Evolutionary conservation across 768 basidiomycete species (phyloP).

Genomic region (Hygrophorus pudorinus): DNA sequence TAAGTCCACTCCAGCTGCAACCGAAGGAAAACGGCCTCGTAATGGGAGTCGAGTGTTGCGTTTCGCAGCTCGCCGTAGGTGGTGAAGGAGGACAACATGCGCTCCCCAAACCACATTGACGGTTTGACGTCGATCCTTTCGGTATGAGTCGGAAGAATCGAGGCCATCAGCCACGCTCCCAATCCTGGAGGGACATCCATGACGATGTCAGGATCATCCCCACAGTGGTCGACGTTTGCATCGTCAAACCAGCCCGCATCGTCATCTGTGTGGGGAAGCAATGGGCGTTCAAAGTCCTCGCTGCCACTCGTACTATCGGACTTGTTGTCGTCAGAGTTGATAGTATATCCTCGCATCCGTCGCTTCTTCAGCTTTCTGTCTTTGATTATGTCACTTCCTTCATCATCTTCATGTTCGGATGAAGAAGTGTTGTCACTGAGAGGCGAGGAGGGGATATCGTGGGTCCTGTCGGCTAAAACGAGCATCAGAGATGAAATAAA

Average conservation of each 20-base stretch:
- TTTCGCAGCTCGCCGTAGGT: constrained; percentile 45
- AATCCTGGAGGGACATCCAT: constrained; percentile 15
- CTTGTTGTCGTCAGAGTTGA: constrained; percentile 34
- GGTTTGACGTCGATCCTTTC: constrained; percentile 26
- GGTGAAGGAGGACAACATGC: constrained; percentile 39
- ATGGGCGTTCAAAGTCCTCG: constrained; percentile 15
- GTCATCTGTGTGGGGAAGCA: constrained; percentile 7
- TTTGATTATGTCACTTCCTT: not conserved
- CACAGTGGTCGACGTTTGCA: constrained; percentile 7
- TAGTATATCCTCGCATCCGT: constrained; percentile 26
- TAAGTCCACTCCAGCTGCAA: constrained; percentile 57
- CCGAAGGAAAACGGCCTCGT: constrained; percentile 36
- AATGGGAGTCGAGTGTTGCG: constrained; percentile 37
- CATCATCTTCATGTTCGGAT: constrained; percentile 3
- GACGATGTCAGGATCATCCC: constrained; percentile 12
- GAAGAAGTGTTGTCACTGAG: constrained; percentile 5
- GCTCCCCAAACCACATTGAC: constrained; percentile 22
- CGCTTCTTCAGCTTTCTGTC: constrained; percentile 6
- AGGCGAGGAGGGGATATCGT: constrained; percentile 10
- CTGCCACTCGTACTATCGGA: constrained; percentile 18
- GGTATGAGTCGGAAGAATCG: constrained; percentile 31
- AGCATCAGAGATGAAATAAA: too few relatives aligned
- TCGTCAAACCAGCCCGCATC: too few relatives aligned
- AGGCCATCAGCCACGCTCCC: constrained; percentile 13
- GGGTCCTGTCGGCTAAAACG: not conserved